Evolutionary conservation across 2,329 filamentous ascomycete species (phyloP).

Genomic region (Metarhizium guizhouense): DNA sequence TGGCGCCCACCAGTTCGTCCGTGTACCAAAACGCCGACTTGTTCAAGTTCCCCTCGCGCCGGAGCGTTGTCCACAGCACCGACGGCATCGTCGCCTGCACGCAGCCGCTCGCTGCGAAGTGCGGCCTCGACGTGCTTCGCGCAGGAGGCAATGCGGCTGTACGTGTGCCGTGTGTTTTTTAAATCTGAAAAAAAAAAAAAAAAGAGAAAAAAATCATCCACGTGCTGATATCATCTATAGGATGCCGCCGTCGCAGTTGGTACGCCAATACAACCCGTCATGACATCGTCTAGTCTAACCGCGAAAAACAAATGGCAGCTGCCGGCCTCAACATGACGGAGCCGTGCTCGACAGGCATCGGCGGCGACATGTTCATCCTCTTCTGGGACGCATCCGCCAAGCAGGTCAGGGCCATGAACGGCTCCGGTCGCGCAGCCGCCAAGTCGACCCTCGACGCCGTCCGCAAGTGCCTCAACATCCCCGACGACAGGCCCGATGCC

Average conservation of each 20-base stretch:
- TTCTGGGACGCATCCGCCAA: slow-evolving; percentile 80
- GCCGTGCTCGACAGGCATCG: slow-evolving; percentile 86
- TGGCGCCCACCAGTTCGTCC: slow-evolving; percentile 40
- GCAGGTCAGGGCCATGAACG: slow-evolving; percentile 80
- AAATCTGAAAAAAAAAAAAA: too few relatives aligned
- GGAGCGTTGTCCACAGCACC: slow-evolving; percentile 89
- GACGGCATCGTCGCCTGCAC: slow-evolving; percentile 86
- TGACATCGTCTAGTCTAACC: too few relatives aligned
- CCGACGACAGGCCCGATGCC: slow-evolving; percentile 38
- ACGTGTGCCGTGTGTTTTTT: slow-evolving; percentile 26
- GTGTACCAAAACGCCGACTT: slow-evolving; percentile 43
- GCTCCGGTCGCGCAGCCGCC: slow-evolving; percentile 73
- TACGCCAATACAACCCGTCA: slow-evolving; percentile 22
- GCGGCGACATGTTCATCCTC: slow-evolving; percentile 94
- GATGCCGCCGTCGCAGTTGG: slow-evolving; percentile 93
- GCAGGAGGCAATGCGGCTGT: slow-evolving; percentile 91
- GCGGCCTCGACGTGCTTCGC: slow-evolving; percentile 74
- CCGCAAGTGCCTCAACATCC: slow-evolving; percentile 58
- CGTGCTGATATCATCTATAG: slow-evolving; percentile 31
- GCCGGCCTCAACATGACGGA: slow-evolving; percentile 91
- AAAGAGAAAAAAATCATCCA: too few relatives aligned
- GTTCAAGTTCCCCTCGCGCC: slow-evolving; percentile 63
- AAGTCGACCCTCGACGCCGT: slow-evolving; percentile 62
- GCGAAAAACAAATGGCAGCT: slow-evolving; percentile 38
- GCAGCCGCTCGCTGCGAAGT: slow-evolving; percentile 82